phyloP scores from a whole-genome alignment of 306 rosid species.

The Cucurbita pepo region DNA sequence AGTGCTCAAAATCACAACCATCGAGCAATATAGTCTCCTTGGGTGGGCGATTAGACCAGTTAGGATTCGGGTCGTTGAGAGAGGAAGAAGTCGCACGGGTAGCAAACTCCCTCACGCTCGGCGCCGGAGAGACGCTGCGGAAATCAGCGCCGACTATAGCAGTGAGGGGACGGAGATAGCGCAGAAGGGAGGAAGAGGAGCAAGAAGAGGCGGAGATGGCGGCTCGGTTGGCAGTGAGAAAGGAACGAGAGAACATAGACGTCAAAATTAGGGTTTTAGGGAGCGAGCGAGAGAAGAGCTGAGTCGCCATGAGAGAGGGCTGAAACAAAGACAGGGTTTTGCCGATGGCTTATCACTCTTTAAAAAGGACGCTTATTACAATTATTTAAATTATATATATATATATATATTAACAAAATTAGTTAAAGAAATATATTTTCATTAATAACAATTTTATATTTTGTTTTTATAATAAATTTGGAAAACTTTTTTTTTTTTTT shows the following conservation, averaged over 20 bases:
- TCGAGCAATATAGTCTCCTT: slow-evolving; percentile 86
- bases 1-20: slow-evolving; percentile 94
- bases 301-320: slow-evolving; percentile 44
- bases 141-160: slow-evolving; percentile 9
- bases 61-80: slow-evolving; percentile 79
- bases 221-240: slow-evolving; percentile 11
- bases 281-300: slow-evolving; percentile 32
- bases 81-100: slow-evolving; percentile 76
- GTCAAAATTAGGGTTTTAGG: slow-evolving; percentile 31
- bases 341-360: background rate
- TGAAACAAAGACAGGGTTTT: slow-evolving; percentile 13
- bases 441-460: no score
- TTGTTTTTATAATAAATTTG: no score
- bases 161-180: slow-evolving; percentile 60
- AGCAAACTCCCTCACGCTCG: slow-evolving; percentile 26
- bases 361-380: background rate
- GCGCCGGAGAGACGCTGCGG: slow-evolving; percentile 2
- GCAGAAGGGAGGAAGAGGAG: slow-evolving; percentile 30
- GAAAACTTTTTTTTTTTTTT: no score
- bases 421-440: background rate
- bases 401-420: background rate
- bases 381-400: no score
- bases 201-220: slow-evolving; percentile 6
- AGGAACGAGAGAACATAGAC: slow-evolving; percentile 23
- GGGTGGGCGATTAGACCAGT: slow-evolving; percentile 91